Base-by-base conservation (phyloP, 2,329 filamentous ascomycete genomes). In the Phyllosticta ampelicida region DNA sequence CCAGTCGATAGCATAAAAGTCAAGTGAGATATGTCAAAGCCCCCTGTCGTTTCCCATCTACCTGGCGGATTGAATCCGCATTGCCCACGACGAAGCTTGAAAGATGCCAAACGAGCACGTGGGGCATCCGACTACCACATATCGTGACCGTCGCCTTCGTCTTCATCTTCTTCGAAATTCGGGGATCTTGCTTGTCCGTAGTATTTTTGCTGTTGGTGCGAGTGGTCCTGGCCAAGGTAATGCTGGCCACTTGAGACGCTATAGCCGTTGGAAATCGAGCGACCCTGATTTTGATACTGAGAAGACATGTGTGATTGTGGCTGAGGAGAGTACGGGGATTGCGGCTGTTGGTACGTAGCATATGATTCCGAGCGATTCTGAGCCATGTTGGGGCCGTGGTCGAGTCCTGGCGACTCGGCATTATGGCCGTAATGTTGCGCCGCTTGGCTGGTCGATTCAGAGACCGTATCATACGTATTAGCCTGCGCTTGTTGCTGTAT, bases 191-290 rank as follows among this genome's bases (percentile, higher is more conserved):
- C 48, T 5, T 54, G 59, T 11, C 62, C 65, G 26, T 67, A 63
- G 48, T 69, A 67, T 10, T 63, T 56, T 18, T 64, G 62, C 50
- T 66, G 61, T 11, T 48, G 10, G 16, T 60, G 57, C 20, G 29
- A 29, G 65, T 50, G 62, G 55, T 56, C 9, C 19, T 64, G 60
- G 28, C 71, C 71, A 18, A 73, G 61, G 56, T 73, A 73, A 49
- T 63, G 69, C 23, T 70, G 66, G 20, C 66, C 67, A 56, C 69
- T 70, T 10, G 70, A 65, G 6, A 73, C 71, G 52, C 70, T 73
- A 56, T 73, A 73, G 5, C 64, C 64, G 52, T 59, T 60, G 19
- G 66, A 66, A 26, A 66, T 66, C 10, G 66, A 63, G 28, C 64
- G 62, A 55, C 63, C 64, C 44, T 71, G 64, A 29, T 64, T 62